Percentiles rank a stretch among this genome's conserved stretches.
Conservation (phyloP, 257 asterid genomes). For the Nicotiana attenuata region DNA sequence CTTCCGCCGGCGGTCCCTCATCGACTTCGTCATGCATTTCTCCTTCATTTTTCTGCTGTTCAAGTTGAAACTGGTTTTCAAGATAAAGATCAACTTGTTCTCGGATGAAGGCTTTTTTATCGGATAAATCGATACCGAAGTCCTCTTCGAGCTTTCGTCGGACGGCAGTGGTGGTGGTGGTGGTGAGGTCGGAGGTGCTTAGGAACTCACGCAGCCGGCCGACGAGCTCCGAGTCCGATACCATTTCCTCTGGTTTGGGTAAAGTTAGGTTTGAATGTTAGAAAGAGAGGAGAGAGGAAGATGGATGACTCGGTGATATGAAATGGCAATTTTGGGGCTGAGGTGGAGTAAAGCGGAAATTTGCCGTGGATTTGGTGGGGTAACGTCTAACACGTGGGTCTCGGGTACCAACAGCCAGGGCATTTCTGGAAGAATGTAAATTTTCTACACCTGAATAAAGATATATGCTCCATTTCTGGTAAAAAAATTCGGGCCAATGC, state of each 20-base stretch:
- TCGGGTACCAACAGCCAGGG: background rate
- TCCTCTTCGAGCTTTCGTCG: slow-evolving; percentile 84
- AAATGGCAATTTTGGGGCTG: slow-evolving; percentile 11
- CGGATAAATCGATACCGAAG: slow-evolving; percentile 80
- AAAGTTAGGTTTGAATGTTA: background rate
- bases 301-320: background rate
- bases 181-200: slow-evolving; percentile 72
- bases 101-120: slow-evolving; percentile 57
- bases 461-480: too few relatives aligned
- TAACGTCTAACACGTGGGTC: slow-evolving; percentile 8
- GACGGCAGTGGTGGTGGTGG: slow-evolving; percentile 56
- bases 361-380: slow-evolving; percentile 5
- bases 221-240: slow-evolving; percentile 66
- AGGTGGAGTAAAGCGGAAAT: slow-evolving; percentile 24
- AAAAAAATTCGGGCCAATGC: too few relatives aligned
- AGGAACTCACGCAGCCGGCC: slow-evolving; percentile 64
- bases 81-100: slow-evolving; percentile 72
- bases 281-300: background rate
- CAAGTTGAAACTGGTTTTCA: slow-evolving; percentile 39
- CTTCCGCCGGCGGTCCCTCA: slow-evolving; percentile 21
- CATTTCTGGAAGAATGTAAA: background rate
- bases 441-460: background rate
- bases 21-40: slow-evolving; percentile 14
- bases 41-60: slow-evolving; percentile 25
- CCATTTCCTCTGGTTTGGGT: slow-evolving; percentile 48